phyloP scores from a whole-genome alignment of 352 stramenopile genomes.

The Thraustochytrium sp. region DNA sequence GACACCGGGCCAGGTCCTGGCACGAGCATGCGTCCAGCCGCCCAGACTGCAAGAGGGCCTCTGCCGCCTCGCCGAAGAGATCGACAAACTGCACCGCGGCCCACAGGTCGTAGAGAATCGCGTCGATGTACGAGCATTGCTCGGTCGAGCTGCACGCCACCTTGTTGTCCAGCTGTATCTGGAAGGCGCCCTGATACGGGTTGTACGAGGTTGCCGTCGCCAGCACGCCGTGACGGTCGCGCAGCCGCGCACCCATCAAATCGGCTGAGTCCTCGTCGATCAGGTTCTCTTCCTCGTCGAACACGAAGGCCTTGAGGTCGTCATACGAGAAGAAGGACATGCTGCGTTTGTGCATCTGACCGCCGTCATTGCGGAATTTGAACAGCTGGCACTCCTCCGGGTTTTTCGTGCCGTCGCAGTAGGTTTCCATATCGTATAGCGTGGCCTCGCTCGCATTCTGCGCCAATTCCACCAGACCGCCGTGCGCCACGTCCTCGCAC shows the following conservation, averaged over 20 bases:
- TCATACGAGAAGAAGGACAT: slow-evolving; percentile 28
- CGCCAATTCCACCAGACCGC: background rate
- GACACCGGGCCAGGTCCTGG: slow-evolving; percentile 82
- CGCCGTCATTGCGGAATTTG: slow-evolving; percentile 26
- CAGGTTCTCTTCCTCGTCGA: background rate
- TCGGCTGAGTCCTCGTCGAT: background rate
- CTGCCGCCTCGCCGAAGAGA: slow-evolving; percentile 48
- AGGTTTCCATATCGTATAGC: background rate
- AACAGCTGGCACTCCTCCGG: slow-evolving; percentile 1
- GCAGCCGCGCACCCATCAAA: background rate
- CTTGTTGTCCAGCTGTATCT: background rate
- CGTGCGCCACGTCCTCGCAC: background rate
- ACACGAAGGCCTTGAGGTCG: slow-evolving; percentile 37
- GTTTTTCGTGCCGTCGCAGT: background rate
- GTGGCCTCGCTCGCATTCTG: background rate
- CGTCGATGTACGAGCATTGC: slow-evolving; percentile 63
- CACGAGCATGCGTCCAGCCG: slow-evolving; percentile 85
- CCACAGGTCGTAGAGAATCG: slow-evolving; percentile 82
- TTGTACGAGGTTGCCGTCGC: background rate
- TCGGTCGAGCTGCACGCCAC: background rate
- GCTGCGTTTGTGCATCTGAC: background rate
- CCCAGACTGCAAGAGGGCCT: background rate
- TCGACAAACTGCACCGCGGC: slow-evolving; percentile 75
- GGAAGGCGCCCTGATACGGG: slow-evolving; percentile 13
- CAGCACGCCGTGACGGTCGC: background rate